Base-by-base conservation (phyloP, 169 alveolate species). In the Toxoplasma gondii region DNA sequence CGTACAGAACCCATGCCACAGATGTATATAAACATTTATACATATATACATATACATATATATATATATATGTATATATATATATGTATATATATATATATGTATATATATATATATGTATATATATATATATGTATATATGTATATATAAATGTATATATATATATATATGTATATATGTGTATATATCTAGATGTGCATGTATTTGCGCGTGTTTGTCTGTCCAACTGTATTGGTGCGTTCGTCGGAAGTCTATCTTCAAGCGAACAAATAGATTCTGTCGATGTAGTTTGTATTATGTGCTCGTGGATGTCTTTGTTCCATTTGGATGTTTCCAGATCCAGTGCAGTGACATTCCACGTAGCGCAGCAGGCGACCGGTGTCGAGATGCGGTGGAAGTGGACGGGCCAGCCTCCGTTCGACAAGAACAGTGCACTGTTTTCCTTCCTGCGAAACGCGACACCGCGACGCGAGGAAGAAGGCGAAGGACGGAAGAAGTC, bases 311-410 rank as follows among this genome's bases (percentile, higher is more conserved):
- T n/a, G n/a, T 49, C 58, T 4, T 12, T 7, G 36, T n/a, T 69
- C 24, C 34, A 10, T 9, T 17, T 24, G 81, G 81, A 4, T 19
- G 2, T 74, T 74, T 36, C n/a, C 84, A 74, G 84, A 16, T 31
- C 84, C 24, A 34, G 19, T 36, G 44, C 45, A 31, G 84, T 36
- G 49, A 74, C 84, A 2, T 74, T 31, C 43, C 84, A 74, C 84
- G 84, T 74, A 44, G 84, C 84, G 1, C 84, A 22, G 84, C 84
- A 36, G 49, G 17, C 84, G 49, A 36, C 43, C 45, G 84, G 49
- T n/a, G 84, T 74, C n/a, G 84, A 74, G 84, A 74, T 74, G 84
- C 84, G 84, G 27, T 74, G 84, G 84, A 74, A 74, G n/a, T 74
- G 84, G 84, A 74, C 84, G 44, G 84, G 84, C 44, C 0, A 4